These are phyloP conservation scores for Pestalotiopsis sp. DNA, from an alignment of 2,329 filamentous ascomycete species.

Conservation along the genomic window DNA sequence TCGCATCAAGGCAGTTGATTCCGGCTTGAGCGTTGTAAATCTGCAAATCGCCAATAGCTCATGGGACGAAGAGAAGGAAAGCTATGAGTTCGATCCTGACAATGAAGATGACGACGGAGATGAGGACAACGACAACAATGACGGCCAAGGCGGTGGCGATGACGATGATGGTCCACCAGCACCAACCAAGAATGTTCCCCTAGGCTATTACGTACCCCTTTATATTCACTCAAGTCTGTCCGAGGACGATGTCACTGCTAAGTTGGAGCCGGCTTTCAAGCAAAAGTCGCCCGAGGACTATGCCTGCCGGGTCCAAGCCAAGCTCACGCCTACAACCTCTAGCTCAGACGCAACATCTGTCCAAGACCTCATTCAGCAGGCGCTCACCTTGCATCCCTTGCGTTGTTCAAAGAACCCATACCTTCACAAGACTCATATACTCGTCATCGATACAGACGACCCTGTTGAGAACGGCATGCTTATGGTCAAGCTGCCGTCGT, in stretches of 20 bases:
- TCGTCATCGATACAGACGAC: neutral
- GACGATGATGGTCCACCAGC: neutral
- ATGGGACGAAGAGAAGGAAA: neutral
- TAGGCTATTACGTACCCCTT: neutral
- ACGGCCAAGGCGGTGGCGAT: neutral
- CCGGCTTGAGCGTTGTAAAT: slow-evolving; percentile 19
- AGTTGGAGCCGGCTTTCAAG: neutral
- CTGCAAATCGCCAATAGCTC: slow-evolving; percentile 18
- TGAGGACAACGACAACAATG: neutral
- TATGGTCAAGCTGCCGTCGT: neutral
- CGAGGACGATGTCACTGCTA: neutral
- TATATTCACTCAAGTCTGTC: neutral
- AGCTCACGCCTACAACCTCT: neutral
- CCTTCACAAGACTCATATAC: neutral
- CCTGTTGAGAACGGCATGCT: neutral
- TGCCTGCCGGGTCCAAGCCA: neutral
- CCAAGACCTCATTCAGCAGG: neutral
- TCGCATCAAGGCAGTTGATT: slow-evolving; percentile 21
- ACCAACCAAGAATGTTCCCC: neutral
- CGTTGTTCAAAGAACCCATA: neutral
- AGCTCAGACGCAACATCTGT: neutral
- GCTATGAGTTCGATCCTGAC: neutral
- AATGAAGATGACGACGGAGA: neutral
- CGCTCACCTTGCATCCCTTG: neutral
- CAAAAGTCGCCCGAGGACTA: neutral